These are phyloP conservation scores for Eucalyptus polybractea DNA, from an alignment of 345 rosid genomes.

Conservation along the genomic window DNA sequence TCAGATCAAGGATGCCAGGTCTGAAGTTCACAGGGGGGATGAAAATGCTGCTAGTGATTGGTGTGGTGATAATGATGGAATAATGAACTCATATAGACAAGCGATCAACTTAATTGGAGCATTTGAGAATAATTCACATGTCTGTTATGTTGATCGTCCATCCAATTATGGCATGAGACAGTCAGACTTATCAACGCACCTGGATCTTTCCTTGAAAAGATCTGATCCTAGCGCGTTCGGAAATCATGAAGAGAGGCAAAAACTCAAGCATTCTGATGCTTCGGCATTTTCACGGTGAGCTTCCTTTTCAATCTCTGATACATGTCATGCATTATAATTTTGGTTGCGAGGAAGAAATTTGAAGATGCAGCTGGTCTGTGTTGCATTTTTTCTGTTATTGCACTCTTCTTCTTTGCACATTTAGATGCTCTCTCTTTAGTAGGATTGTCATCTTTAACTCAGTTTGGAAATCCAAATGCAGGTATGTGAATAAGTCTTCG, in stretches of 20 bases:
- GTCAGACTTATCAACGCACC: slow-evolving; percentile 30
- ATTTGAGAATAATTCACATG: slow-evolving; percentile 4
- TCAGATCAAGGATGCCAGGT: slow-evolving; percentile 3
- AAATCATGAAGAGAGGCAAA: slow-evolving; percentile 36
- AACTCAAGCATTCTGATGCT: slow-evolving; percentile 62
- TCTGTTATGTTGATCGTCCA: background rate
- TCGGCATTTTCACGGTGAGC: slow-evolving; percentile 80
- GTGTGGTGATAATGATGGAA: background rate
- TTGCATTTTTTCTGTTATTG: background rate
- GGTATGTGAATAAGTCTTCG: slow-evolving; percentile 44
- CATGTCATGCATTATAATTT: background rate
- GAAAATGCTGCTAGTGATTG: slow-evolving; percentile 1
- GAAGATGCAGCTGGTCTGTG: background rate
- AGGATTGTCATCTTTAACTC: background rate
- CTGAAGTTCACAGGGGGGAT: slow-evolving; percentile 9
- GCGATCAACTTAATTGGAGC: slow-evolving; percentile 76
- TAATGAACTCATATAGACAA: slow-evolving; percentile 24
- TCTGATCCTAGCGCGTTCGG: slow-evolving; percentile 19
- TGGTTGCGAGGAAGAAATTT: background rate
- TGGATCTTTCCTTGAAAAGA: slow-evolving; percentile 77
- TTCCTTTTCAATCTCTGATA: background rate
- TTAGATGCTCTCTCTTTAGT: background rate
- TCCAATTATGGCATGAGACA: slow-evolving; percentile 13
- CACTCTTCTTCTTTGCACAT: too few relatives aligned
- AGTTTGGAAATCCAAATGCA: slow-evolving; percentile 4